Evolutionary conservation across 257 asterid genomes (phyloP).

Genomic region (Plantago major): DNA sequence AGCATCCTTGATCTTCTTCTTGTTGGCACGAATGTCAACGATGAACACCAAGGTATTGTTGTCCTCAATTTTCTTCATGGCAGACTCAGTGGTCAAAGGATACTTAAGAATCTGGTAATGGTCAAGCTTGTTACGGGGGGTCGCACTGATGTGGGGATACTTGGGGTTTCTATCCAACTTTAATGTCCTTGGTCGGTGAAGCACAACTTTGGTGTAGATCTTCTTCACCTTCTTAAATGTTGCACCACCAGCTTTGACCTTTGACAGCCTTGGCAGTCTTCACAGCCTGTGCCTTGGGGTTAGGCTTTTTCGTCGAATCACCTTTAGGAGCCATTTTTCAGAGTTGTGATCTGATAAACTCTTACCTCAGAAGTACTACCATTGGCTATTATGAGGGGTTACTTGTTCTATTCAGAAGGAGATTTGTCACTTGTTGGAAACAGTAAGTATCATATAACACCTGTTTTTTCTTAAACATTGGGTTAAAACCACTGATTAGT

Average conservation of each 20-base stretch:
- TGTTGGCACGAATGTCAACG: constrained; percentile 53
- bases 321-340: constrained; percentile 57
- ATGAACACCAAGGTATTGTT: constrained; percentile 53
- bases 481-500: too few species aligned
- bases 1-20: constrained; percentile 53
- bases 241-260: constrained; percentile 30
- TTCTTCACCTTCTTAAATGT: constrained; percentile 43
- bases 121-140: constrained; percentile 45
- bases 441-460: too few species aligned
- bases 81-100: constrained; percentile 54
- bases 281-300: constrained; percentile 43
- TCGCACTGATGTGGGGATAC: constrained; percentile 56
- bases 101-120: constrained; percentile 42
- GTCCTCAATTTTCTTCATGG: constrained; percentile 61
- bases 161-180: constrained; percentile 49
- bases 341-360: background rate
- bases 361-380: too few species aligned
- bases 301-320: constrained; percentile 28
- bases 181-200: constrained; percentile 51
- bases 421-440: too few species aligned
- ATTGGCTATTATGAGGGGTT: too few species aligned
- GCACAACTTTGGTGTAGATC: constrained; percentile 51
- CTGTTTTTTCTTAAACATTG: too few species aligned
- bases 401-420: too few species aligned
- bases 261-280: constrained; percentile 56